Percentiles rank a stretch among this genome's conserved stretches.
Conservation (phyloP, 108 stramenopile species). For the Pseudonitzschia delicatissima region DNA sequence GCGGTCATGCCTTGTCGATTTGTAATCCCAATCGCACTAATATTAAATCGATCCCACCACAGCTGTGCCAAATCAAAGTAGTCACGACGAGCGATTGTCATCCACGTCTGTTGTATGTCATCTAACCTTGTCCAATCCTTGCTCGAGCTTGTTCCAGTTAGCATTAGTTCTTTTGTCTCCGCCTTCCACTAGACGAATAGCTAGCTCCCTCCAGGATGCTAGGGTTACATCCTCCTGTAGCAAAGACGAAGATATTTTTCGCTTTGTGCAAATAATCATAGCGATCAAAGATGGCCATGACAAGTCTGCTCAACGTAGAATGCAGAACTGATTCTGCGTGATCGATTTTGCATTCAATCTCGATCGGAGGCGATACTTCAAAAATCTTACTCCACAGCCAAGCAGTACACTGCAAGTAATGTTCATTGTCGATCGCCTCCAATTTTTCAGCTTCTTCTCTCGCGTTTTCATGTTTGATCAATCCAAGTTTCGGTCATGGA, state of each 20-base stretch:
- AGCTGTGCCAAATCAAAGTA: slow-evolving; percentile 31
- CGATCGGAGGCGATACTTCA: not conserved
- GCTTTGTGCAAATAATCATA: not conserved
- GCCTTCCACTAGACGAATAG: not conserved
- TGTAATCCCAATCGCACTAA: slow-evolving; percentile 31
- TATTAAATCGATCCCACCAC: slow-evolving; percentile 11
- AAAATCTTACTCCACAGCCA: slow-evolving; percentile 1
- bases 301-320: slow-evolving; percentile 23
- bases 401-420: not conserved
- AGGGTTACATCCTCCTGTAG: not conserved
- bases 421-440: not conserved
- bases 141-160: not conserved
- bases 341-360: not conserved
- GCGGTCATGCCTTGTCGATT: slow-evolving; percentile 77
- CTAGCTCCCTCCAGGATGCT: not conserved
- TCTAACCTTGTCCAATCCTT: not conserved
- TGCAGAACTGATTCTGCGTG: not conserved
- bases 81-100: slow-evolving; percentile 46
- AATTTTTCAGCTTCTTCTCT: not conserved
- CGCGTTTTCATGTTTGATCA: not conserved
- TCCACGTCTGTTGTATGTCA: slow-evolving; percentile 1
- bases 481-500: not conserved
- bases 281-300: slow-evolving; percentile 12
- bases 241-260: not conserved
- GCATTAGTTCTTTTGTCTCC: not conserved